Base-by-base conservation (phyloP, 345 rosid genomes). In the Hibiscus syriacus region DNA sequence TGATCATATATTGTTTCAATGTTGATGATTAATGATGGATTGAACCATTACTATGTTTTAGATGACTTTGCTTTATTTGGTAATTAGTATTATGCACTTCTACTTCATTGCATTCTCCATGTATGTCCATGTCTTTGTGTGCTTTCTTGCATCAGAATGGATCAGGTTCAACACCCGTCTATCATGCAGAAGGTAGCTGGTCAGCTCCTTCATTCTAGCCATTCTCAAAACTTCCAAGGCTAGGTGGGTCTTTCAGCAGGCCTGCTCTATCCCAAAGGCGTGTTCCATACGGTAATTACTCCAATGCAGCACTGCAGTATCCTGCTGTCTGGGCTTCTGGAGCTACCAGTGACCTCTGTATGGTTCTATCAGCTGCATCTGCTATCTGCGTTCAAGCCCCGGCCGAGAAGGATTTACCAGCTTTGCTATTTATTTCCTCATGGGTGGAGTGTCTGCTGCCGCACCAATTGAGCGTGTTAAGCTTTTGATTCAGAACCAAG, bases 401-500 rank as follows among this genome's bases (percentile, higher is more conserved):
- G 0, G 50, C 81, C 3, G 96, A 89, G 87, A 87, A 85, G 96
- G 90, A 19, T 26, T 82, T 69, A 45, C 82, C 2, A 25, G 83
- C 73, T 90, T 83, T 86, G 80, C 86, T 64, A 78, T 85, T 2
- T 86, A 36, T 36, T 36, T 36, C 41, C 41, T 36, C 12, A 36
- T 36, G 41, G 41, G 41, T 36, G 41, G 41, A 7, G 41, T 36
- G 7, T 36, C 41, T 8, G 41, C 41, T 3, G 96, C 96, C 41
- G 96, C 96, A 5, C 96, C 93, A 0, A 90, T 90, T 2, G 96
- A 90, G 86, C 88, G 96, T 46, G 91, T 90, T 60, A 90, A 90
- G 80, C 93, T 90, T 55, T 64, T 90, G 84, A 90, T 90, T 71
- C 96, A 90, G 81, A 90, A 89, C 74, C 96, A 89, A 80, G 94